These are phyloP conservation scores for Starmerella sp. DNA, from an alignment of 805 yeast genomes.

Conservation along the genomic window DNA sequence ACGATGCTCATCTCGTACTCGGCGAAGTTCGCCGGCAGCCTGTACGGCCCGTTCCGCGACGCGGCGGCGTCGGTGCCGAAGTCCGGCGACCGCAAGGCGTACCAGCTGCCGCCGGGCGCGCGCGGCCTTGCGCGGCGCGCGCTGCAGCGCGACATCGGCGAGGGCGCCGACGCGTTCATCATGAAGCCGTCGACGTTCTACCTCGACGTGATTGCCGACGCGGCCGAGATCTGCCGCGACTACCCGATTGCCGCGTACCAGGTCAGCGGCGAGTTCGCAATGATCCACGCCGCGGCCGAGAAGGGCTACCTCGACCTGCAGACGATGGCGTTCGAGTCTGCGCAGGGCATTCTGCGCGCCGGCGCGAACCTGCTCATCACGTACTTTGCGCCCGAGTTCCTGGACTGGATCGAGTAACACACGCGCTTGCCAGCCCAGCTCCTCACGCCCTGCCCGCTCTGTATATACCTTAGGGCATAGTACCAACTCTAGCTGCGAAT, in stretches of 20 bases:
- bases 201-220: conserved; percentile 81
- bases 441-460: no score
- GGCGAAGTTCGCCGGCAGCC: conserved; percentile 82
- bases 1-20: conserved; percentile 86
- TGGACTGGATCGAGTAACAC: conserved; percentile 53
- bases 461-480: no score
- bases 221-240: conserved; percentile 67
- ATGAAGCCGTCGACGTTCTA: conserved; percentile 95
- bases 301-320: conserved; percentile 84
- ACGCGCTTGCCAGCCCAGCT: neutral
- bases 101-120: conserved; percentile 89
- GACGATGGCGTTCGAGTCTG: conserved; percentile 67
- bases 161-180: conserved; percentile 93
- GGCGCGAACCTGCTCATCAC: conserved; percentile 88
- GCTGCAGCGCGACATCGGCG: conserved; percentile 66
- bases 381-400: conserved; percentile 89
- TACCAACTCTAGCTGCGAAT: no score
- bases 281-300: conserved; percentile 97
- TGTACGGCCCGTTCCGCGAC: conserved; percentile 96
- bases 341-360: conserved; percentile 84
- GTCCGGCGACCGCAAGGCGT: conserved; percentile 81
- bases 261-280: conserved; percentile 94
- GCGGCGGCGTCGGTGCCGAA: conserved; percentile 91
- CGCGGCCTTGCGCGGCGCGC: conserved; percentile 92
- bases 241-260: conserved; percentile 91